Conservation (phyloP, 768 basidiomycete genomes). For the Boletus subparvulus region DNA sequence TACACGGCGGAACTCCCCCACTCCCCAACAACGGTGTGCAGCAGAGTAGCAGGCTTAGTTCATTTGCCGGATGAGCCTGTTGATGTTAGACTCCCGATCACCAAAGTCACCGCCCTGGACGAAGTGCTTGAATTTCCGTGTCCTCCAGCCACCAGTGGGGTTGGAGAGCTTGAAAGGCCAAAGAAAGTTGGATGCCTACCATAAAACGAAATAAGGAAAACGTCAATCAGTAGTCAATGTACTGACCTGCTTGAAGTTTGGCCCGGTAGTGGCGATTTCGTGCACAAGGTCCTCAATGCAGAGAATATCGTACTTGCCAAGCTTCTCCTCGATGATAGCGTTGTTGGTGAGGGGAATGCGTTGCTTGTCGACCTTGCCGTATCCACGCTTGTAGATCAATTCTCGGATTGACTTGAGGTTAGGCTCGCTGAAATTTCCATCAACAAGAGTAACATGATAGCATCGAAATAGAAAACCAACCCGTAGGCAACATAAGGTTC, state of each 20-base stretch:
- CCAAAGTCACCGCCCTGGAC: slow-evolving; percentile 97
- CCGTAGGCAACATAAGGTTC: slow-evolving; percentile 98
- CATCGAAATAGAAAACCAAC: slow-evolving; percentile 40
- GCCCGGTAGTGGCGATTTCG: slow-evolving; percentile 92
- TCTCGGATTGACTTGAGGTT: slow-evolving; percentile 97
- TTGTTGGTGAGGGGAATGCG: slow-evolving; percentile 96
- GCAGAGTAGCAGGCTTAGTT: slow-evolving; percentile 47
- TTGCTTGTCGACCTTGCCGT: slow-evolving; percentile 97
- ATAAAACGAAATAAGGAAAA: background rate
- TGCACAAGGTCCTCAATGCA: slow-evolving; percentile 97
- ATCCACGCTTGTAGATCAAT: slow-evolving; percentile 98
- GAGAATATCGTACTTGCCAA: slow-evolving; percentile 94
- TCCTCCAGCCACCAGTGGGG: slow-evolving; percentile 98
- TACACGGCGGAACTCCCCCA: slow-evolving; percentile 7
- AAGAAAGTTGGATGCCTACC: slow-evolving; percentile 87
- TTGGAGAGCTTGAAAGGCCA: slow-evolving; percentile 99
- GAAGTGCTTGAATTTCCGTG: slow-evolving; percentile 96
- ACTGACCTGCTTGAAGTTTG: slow-evolving; percentile 97
- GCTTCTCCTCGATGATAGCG: slow-evolving; percentile 83
- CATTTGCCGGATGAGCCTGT: slow-evolving; percentile 96
- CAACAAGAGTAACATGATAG: background rate
- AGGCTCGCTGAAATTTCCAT: slow-evolving; percentile 62
- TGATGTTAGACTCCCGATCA: slow-evolving; percentile 95
- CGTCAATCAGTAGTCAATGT: background rate
- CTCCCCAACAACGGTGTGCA: slow-evolving; percentile 5